Percentiles rank a stretch among this genome's conserved stretches.
Conservation (phyloP, 352 stramenopile species). For the Phytophthora rubi region DNA sequence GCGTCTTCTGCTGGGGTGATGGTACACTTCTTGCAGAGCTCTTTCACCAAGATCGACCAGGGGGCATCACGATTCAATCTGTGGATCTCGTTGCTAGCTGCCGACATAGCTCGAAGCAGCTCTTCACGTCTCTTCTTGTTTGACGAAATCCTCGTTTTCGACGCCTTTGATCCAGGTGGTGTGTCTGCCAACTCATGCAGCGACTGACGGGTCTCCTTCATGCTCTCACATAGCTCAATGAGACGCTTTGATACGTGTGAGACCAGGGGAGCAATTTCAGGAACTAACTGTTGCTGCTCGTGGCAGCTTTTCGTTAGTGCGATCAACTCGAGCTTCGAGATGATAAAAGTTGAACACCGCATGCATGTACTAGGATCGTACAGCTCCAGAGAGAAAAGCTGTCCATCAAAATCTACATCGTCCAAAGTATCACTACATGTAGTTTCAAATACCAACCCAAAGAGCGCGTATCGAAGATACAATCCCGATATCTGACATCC, state of each 20-base stretch:
- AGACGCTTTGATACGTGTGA: conserved; percentile 24
- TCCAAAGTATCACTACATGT: neutral
- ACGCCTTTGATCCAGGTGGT: conserved; percentile 21
- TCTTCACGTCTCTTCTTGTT: conserved; percentile 39
- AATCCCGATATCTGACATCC: conserved; percentile 30
- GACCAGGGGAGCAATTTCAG: conserved; percentile 31
- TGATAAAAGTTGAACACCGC: conserved; percentile 13
- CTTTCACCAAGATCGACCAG: conserved; percentile 45
- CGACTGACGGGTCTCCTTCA: conserved; percentile 14
- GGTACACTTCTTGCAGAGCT: conserved; percentile 43
- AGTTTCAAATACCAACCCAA: conserved; percentile 19
- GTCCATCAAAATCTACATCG: neutral
- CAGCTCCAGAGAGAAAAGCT: conserved; percentile 43
- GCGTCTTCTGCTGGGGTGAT: conserved; percentile 6
- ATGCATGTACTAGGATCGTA: conserved; percentile 42
- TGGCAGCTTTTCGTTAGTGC: conserved; percentile 51
- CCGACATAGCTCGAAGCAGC: conserved; percentile 18
- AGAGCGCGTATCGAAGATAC: conserved; percentile 44
- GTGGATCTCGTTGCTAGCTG: conserved; percentile 31
- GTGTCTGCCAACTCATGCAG: conserved; percentile 18
- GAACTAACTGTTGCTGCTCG: conserved; percentile 42
- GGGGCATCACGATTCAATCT: conserved; percentile 30
- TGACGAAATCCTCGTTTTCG: conserved; percentile 24
- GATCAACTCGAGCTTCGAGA: conserved; percentile 52
- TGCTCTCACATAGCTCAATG: conserved; percentile 13